Conservation (phyloP, 805 yeast species). For the Zygoascus flipseniorum region DNA sequence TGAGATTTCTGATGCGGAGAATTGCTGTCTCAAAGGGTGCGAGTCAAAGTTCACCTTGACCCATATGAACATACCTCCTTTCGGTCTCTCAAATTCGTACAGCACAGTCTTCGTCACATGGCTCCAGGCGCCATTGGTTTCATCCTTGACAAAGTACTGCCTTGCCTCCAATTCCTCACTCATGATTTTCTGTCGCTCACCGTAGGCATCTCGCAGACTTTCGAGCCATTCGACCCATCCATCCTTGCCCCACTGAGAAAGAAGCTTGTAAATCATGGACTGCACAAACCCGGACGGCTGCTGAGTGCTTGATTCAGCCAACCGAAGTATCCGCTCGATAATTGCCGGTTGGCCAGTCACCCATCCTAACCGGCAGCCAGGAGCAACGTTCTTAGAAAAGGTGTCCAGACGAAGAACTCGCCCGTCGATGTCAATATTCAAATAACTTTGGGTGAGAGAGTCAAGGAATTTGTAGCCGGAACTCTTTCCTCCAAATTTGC, state of each 20-base stretch:
- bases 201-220: conserved; percentile 62
- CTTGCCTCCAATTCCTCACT: conserved; percentile 48
- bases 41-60: conserved; percentile 41
- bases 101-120: not conserved
- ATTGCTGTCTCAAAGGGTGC: conserved; percentile 31
- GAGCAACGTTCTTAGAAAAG: conserved; percentile 84
- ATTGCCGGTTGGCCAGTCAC: conserved; percentile 63
- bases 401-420: conserved; percentile 85
- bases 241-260: conserved; percentile 77
- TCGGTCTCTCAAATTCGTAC: conserved; percentile 27
- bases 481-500: conserved; percentile 30
- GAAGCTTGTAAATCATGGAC: conserved; percentile 56
- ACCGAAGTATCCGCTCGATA: conserved; percentile 55
- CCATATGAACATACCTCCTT: conserved; percentile 47
- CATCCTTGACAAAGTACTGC: conserved; percentile 12
- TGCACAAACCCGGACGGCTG: conserved; percentile 79
- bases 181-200: conserved; percentile 77
- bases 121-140: conserved; percentile 2
- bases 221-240: conserved; percentile 87
- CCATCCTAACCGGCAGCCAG: conserved; percentile 91
- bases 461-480: conserved; percentile 43
- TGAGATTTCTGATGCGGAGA: conserved; percentile 8
- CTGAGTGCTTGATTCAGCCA: conserved; percentile 76
- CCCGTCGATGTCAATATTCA: conserved; percentile 78
- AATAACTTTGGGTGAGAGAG: conserved; percentile 66